Evolutionary conservation across 768 basidiomycete species (phyloP).

Genomic region (Imleria badia): DNA sequence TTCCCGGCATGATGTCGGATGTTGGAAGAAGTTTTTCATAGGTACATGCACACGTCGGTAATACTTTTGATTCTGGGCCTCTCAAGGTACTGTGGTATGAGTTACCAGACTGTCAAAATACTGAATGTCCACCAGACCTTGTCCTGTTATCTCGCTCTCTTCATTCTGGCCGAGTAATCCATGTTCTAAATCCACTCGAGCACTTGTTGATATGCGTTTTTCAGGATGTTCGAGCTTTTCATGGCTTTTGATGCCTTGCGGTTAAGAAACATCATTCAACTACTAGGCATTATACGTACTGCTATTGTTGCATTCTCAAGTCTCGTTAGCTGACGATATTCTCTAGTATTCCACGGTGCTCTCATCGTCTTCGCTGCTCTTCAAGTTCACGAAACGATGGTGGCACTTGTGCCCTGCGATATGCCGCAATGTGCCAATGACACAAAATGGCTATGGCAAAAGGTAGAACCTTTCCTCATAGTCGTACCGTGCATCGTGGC

Average conservation of each 20-base stretch:
- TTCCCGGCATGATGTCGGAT: background rate
- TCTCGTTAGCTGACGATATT: conserved; percentile 2
- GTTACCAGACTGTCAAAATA: background rate
- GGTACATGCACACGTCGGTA: conserved; percentile 44
- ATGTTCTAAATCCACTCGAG: background rate
- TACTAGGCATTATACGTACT: conserved; percentile 70
- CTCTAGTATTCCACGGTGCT: conserved; percentile 65
- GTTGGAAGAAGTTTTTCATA: conserved; percentile 24
- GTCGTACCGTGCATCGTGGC: conserved; percentile 70
- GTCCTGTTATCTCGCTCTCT: conserved; percentile 83
- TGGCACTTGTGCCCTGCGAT: conserved; percentile 47
- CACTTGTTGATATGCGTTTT: conserved; percentile 1
- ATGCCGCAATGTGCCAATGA: conserved; percentile 46
- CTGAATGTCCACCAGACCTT: conserved; percentile 51
- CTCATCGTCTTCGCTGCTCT: conserved; percentile 73
- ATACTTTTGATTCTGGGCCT: conserved; percentile 17
- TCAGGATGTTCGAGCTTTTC: conserved; percentile 75
- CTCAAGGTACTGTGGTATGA: conserved; percentile 49
- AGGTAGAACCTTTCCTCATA: conserved; percentile 66
- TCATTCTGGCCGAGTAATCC: conserved; percentile 76
- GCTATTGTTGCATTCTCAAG: conserved; percentile 1
- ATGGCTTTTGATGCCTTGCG: conserved; percentile 85
- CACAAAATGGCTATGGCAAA: conserved; percentile 55
- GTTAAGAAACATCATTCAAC: conserved; percentile 74
- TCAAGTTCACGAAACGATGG: conserved; percentile 73